Percentiles rank a stretch among this genome's conserved stretches.
These are phyloP conservation scores for Penicillium argentinense DNA, from an alignment of 495 filamentous ascomycete genomes.

Conservation along the genomic window DNA sequence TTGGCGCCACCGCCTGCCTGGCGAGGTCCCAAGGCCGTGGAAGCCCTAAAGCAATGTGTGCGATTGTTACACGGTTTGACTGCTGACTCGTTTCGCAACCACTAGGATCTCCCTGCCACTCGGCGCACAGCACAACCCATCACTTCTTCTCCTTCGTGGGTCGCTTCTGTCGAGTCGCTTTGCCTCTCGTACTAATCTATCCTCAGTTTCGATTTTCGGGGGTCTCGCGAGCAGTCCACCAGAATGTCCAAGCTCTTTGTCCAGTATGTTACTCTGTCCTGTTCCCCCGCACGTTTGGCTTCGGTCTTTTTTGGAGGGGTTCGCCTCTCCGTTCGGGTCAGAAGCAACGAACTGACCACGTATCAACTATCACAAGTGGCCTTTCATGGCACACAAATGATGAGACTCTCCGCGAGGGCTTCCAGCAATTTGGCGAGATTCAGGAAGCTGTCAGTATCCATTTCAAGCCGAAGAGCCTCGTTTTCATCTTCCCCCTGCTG, in stretches of 20 bases:
- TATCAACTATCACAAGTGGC: slow-evolving; percentile 55
- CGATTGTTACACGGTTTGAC: slow-evolving; percentile 31
- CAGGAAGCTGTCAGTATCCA: slow-evolving; percentile 82
- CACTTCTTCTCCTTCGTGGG: slow-evolving; percentile 1
- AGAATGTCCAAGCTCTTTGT: slow-evolving; percentile 33
- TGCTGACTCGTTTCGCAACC: slow-evolving; percentile 31
- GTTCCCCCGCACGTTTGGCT: not conserved
- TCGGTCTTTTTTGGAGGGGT: slow-evolving; percentile 1
- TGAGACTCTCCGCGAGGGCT: slow-evolving; percentile 73
- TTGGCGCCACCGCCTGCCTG: slow-evolving; percentile 11
- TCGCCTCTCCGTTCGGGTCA: slow-evolving; percentile 7
- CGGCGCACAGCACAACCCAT: slow-evolving; percentile 9
- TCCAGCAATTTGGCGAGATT: slow-evolving; percentile 82
- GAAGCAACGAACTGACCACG: not conserved
- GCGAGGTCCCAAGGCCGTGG: slow-evolving; percentile 14
- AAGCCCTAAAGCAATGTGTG: slow-evolving; percentile 34
- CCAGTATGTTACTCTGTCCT: slow-evolving; percentile 20
- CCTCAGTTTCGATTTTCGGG: not conserved
- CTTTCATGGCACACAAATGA: slow-evolving; percentile 98
- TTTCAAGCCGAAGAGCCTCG: not conserved
- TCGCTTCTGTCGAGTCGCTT: not conserved
- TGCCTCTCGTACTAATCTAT: not conserved
- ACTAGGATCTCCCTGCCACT: slow-evolving; percentile 26
- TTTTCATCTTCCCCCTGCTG: not conserved
- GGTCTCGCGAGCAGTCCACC: not conserved